Conservation (phyloP, 140 eudicot species). For the Flaveria floridana region DNA sequence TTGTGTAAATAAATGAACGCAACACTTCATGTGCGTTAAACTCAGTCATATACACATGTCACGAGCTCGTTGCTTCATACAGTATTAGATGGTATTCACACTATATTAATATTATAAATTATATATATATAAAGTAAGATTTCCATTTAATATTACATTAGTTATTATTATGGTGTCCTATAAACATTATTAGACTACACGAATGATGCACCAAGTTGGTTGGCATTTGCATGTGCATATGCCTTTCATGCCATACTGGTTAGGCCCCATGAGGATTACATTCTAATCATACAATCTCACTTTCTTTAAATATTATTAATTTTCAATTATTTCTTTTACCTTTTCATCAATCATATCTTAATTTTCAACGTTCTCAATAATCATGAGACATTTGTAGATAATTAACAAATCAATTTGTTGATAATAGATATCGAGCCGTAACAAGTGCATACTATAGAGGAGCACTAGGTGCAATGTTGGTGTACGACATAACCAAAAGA, state of each 20-base stretch:
- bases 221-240: constrained; percentile 41
- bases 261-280: constrained; percentile 40
- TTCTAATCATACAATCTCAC: neutral
- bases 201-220: constrained; percentile 9
- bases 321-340: constrained; percentile 9
- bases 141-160: too few species aligned
- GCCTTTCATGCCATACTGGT: constrained; percentile 42
- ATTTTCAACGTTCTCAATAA: neutral
- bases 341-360: neutral
- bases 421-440: constrained; percentile 72
- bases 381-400: neutral
- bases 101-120: too few species aligned
- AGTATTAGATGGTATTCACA: too few species aligned
- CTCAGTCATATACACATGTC: too few species aligned
- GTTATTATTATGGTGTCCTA: neutral
- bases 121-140: too few species aligned
- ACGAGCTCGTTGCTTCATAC: too few species aligned
- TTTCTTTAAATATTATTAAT: neutral
- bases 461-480: constrained; percentile 84
- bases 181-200: constrained; percentile 32
- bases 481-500: constrained; percentile 77
- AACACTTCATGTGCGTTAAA: too few species aligned
- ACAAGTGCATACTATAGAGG: constrained; percentile 96
- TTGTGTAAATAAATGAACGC: too few species aligned
- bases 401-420: neutral